phyloP scores from a whole-genome alignment of 1,284 basidiomycete genomes.

The Exsudoporus floridanus region DNA sequence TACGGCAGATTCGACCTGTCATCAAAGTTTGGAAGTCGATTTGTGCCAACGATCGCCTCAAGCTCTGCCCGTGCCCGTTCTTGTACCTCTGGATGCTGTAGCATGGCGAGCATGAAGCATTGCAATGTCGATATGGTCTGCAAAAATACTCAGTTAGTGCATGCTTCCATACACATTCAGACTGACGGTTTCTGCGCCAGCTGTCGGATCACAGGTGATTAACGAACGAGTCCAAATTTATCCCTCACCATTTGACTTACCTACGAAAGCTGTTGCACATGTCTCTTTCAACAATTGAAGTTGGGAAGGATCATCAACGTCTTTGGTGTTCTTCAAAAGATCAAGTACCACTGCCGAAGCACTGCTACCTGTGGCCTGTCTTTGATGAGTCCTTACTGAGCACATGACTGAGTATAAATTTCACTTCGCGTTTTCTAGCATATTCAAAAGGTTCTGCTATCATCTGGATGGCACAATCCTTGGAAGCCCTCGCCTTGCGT shows the following conservation, averaged over 20 bases:
- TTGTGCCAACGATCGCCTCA: constrained; percentile 38
- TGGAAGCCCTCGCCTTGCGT: constrained; percentile 18
- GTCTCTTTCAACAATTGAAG: constrained; percentile 17
- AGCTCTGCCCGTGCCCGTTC: constrained; percentile 45
- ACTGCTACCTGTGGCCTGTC: constrained; percentile 12
- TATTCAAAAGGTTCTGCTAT: constrained; percentile 23
- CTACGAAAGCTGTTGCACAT: constrained; percentile 26
- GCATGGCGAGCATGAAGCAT: constrained; percentile 51
- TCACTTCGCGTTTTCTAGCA: constrained; percentile 18
- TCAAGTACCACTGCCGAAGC: constrained; percentile 19
- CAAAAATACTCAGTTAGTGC: background rate
- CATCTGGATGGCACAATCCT: constrained; percentile 16
- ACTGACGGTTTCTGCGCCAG: constrained; percentile 26
- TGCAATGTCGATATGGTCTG: constrained; percentile 46
- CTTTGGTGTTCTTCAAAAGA: constrained; percentile 4
- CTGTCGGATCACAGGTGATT: constrained; percentile 4
- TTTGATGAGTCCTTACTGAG: background rate
- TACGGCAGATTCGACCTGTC: constrained; percentile 44
- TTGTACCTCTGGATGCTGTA: constrained; percentile 46
- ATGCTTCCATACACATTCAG: background rate
- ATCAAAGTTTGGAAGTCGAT: constrained; percentile 40
- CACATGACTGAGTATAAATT: background rate
- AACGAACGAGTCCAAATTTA: background rate
- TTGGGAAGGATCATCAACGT: background rate
- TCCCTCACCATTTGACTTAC: constrained; percentile 10